These are phyloP conservation scores for Stygiomarasmius scandens DNA, from an alignment of 1,284 basidiomycete species.

Conservation along the genomic window DNA sequence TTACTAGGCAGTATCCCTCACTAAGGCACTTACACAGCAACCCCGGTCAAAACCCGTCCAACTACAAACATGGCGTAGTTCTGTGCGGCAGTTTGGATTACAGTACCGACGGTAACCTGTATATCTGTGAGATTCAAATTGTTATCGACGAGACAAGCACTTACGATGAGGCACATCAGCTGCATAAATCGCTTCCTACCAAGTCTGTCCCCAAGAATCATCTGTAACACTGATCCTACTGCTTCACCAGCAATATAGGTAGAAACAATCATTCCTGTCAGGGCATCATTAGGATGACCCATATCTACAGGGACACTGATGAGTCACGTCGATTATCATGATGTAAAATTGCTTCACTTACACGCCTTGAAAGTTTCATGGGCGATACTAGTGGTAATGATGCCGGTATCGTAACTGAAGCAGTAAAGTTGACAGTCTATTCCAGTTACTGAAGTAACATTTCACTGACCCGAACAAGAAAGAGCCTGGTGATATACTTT, in stretches of 20 bases:
- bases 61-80: conserved; percentile 20
- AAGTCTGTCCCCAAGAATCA: conserved; percentile 19
- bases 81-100: conserved; percentile 23
- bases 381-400: conserved; percentile 22
- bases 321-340: not conserved
- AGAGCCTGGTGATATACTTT: conserved; percentile 7
- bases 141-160: conserved; percentile 9
- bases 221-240: conserved; percentile 19
- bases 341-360: not conserved
- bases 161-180: conserved; percentile 12
- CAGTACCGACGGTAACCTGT: conserved; percentile 19
- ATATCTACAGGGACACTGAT: conserved; percentile 12
- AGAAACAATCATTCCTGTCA: conserved; percentile 20
- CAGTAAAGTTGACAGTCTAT: too few relatives aligned
- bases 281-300: conserved; percentile 17
- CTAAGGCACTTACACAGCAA: conserved; percentile 17
- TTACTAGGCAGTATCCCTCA: not conserved
- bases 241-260: conserved; percentile 24
- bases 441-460: too few relatives aligned
- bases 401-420: conserved; percentile 20
- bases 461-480: conserved; percentile 16
- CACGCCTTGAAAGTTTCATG: conserved; percentile 22
- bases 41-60: conserved; percentile 20
- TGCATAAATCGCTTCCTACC: conserved; percentile 22
- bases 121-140: not conserved